phyloP scores from a whole-genome alignment of 2,329 filamentous ascomycete species.

The Podosphaera fusca region DNA sequence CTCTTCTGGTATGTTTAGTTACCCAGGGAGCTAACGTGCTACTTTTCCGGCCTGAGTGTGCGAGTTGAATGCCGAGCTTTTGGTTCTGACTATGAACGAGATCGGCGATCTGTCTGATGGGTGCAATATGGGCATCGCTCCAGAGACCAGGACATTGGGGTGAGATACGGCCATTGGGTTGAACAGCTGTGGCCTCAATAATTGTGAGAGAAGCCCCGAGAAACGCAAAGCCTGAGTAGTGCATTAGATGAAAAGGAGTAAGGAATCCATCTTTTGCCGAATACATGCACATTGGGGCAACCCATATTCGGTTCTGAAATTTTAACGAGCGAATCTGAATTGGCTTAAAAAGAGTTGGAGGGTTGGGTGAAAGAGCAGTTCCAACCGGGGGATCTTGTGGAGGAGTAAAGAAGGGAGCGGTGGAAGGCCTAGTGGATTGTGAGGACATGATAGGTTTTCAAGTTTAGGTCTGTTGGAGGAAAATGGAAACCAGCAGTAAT shows the following conservation, averaged over 20 bases:
- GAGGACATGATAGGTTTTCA: no score
- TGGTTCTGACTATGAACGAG: slow-evolving; percentile 29
- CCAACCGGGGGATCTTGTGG: no score
- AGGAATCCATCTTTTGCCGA: slow-evolving; percentile 13
- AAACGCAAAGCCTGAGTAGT: slow-evolving; percentile 14
- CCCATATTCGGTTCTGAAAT: slow-evolving; percentile 8
- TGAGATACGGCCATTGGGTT: slow-evolving; percentile 15
- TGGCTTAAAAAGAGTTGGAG: no score
- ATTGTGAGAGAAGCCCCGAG: slow-evolving; percentile 17
- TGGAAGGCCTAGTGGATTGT: no score
- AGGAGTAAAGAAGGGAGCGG: no score
- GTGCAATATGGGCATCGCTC: slow-evolving; percentile 18
- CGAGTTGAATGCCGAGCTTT: slow-evolving; percentile 48
- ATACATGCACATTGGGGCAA: slow-evolving; percentile 25
- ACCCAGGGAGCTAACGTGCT: slow-evolving; percentile 17
- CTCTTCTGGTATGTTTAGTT: no score
- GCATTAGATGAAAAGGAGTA: slow-evolving; percentile 16
- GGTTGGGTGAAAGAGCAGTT: no score
- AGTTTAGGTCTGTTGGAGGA: no score
- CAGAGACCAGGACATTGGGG: slow-evolving; percentile 16
- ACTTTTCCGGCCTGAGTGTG: slow-evolving; percentile 32
- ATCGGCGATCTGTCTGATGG: slow-evolving; percentile 17
- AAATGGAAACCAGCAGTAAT: no score
- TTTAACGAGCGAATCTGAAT: no score
- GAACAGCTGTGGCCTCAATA: slow-evolving; percentile 17